Percentiles rank a stretch among this genome's conserved stretches.
phyloP scores from a whole-genome alignment of 2,329 filamentous ascomycete genomes.

The Curvularia lunata region DNA sequence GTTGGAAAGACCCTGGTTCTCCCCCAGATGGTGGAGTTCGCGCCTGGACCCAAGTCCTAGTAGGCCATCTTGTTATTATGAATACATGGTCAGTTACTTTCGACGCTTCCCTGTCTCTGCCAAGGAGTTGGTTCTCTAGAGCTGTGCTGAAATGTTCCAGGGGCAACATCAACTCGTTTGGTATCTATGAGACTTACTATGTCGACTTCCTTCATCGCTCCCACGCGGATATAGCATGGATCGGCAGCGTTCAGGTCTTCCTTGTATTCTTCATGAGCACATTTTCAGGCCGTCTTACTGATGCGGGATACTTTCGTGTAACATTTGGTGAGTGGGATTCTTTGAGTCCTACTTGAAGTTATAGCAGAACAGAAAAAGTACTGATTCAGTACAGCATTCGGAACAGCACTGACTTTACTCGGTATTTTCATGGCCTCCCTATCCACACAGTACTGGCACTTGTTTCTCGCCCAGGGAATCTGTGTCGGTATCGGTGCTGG shows the following conservation, averaged over 20 bases:
- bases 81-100: conserved; percentile 41
- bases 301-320: conserved; percentile 50
- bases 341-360: no score
- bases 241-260: conserved; percentile 57
- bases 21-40: conserved; percentile 54
- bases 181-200: conserved; percentile 43
- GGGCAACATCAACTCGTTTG: conserved; percentile 38
- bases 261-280: conserved; percentile 55
- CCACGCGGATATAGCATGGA: conserved; percentile 57
- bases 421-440: conserved; percentile 58
- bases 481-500: conserved; percentile 36
- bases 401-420: conserved; percentile 32
- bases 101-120: neutral
- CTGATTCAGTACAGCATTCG: neutral
- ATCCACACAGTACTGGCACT: conserved; percentile 53
- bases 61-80: conserved; percentile 50
- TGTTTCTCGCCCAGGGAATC: conserved; percentile 34
- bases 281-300: conserved; percentile 55
- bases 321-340: neutral
- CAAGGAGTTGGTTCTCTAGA: neutral
- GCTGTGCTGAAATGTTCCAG: neutral
- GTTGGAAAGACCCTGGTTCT: neutral
- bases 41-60: conserved; percentile 52
- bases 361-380: neutral
- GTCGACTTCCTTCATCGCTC: conserved; percentile 34